Evolutionary conservation across 2,329 filamentous ascomycete genomes (phyloP).

Genomic region (Fusarium sp.): DNA sequence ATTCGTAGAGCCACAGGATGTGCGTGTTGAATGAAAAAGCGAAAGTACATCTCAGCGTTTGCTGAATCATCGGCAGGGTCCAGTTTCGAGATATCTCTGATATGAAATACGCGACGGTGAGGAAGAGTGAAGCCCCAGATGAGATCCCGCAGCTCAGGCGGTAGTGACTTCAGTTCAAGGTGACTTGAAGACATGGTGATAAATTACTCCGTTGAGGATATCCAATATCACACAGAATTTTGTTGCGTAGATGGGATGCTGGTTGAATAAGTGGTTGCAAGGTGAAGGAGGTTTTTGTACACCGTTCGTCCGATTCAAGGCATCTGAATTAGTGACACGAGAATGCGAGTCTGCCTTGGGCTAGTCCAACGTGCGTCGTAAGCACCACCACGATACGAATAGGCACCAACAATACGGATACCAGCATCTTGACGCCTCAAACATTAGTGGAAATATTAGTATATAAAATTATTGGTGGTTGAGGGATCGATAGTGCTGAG

Average conservation of each 20-base stretch:
- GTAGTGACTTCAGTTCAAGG: slow-evolving; percentile 37
- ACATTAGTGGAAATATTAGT: neutral
- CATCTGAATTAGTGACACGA: slow-evolving; percentile 27
- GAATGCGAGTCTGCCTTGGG: slow-evolving; percentile 29
- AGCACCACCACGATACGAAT: slow-evolving; percentile 11
- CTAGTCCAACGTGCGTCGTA: slow-evolving; percentile 26
- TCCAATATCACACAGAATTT: neutral
- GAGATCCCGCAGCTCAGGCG: slow-evolving; percentile 48
- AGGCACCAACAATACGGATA: slow-evolving; percentile 31
- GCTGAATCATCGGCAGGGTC: neutral
- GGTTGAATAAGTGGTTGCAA: neutral
- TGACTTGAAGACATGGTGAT: slow-evolving; percentile 17
- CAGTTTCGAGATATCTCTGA: slow-evolving; percentile 34
- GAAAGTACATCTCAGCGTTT: slow-evolving; percentile 18
- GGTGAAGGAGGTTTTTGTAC: neutral
- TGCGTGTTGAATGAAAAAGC: slow-evolving; percentile 43
- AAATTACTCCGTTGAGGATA: neutral
- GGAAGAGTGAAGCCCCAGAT: slow-evolving; percentile 51
- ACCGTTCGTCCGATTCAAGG: slow-evolving; percentile 26
- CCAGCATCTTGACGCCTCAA: neutral
- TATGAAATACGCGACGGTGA: slow-evolving; percentile 49
- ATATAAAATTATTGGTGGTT: neutral
- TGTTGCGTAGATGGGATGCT: neutral
- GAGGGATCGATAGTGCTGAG: neutral
- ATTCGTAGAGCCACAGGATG: slow-evolving; percentile 39